Conservation (phyloP, 441 rosid species). For the Croton laevigatus region DNA sequence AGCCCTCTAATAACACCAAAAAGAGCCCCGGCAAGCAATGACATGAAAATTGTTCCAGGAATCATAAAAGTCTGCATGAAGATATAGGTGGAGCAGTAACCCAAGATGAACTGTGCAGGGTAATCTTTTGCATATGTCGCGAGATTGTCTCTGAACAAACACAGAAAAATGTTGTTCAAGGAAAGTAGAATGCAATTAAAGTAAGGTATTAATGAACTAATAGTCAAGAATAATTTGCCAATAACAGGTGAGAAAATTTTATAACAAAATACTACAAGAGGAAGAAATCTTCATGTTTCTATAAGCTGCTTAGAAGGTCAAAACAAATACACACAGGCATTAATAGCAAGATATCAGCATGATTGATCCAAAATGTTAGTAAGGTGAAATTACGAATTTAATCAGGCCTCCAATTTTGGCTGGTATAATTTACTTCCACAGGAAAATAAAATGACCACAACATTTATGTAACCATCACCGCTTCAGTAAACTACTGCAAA, state of each 20-base stretch:
- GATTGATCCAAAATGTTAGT: background rate
- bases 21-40: constrained; percentile 95
- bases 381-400: background rate
- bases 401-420: background rate
- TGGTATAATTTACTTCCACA: background rate
- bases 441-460: background rate
- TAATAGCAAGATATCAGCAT: constrained; percentile 2
- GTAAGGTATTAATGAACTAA: constrained; percentile 1
- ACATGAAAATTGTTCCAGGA: constrained; percentile 99
- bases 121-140: constrained; percentile 75
- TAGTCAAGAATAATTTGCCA: background rate
- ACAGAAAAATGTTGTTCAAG: constrained; percentile 4
- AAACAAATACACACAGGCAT: background rate
- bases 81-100: constrained; percentile 91
- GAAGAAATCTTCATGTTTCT: background rate
- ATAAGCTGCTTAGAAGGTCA: background rate
- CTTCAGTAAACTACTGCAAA: background rate
- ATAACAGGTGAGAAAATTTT: background rate
- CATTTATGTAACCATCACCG: background rate
- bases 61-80: constrained; percentile 99
- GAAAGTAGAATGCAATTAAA: background rate
- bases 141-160: constrained; percentile 64
- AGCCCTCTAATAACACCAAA: constrained; percentile 88
- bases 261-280: background rate
- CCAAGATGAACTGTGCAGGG: constrained; percentile 79